Evolutionary conservation across 305 asterid species (phyloP), one percentile per base, ranked within the genome.

Genomic region (Euphrasia arctica): DNA sequence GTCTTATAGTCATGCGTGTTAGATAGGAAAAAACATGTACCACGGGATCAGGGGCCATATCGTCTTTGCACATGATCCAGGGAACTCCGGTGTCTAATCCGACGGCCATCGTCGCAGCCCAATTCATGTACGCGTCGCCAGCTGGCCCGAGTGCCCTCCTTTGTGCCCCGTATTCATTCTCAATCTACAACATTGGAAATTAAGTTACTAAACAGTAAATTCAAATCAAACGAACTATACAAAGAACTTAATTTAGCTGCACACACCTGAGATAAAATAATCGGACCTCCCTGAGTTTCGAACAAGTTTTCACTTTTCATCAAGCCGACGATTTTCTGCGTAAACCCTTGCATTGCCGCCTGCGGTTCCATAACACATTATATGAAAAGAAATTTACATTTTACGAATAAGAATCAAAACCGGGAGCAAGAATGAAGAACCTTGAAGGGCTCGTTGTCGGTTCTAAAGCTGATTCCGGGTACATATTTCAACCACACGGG

Each of bases 211-310:
- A 18, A 9, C n/a, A 14, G 13, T 10, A 45, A 10, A 45, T 12
- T 12, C 1, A 10, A 45, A 45, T 12, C 48, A 13, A 45, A 3
- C 14, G 4, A 12, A 45, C 14, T 45, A 5, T 14, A 18, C 2
- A 11, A n/a, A 48, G 4, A n/a, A 0, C 6, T 2, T 48, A 12
- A 48, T 9, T 11, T 12, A 4, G 2, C 56, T 10, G 15, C 6
- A 52, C 27, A 81, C 28, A 58, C 98, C 96, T 91, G 98, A 11
- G 97, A 84, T 76, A 92, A 75, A 34, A 89, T 89, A 12, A 92
- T 89, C 15, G 98, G 96, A 47, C 98, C 97, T 78, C 98, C 98
- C 52, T 92, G 98, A 47, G 98, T 81, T 78, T 89, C 93, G 72
- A 84, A 92, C 75, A 92, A 49, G 2, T 63, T 76, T 64, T 89